These are phyloP conservation scores for Dictyostelium intermedium DNA, from an alignment of 78 protist species.

Conservation along the genomic window DNA sequence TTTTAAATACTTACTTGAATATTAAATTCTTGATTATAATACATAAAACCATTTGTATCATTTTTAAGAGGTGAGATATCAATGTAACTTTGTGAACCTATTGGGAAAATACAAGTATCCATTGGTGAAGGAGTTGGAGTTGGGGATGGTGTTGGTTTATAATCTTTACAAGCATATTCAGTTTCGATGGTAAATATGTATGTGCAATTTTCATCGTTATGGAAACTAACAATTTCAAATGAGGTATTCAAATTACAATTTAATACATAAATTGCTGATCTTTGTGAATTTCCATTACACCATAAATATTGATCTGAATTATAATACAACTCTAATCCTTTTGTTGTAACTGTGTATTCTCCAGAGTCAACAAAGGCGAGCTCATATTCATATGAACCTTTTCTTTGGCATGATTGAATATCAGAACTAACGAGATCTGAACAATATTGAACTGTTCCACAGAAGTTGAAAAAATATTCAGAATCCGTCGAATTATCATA, in stretches of 20 bases:
- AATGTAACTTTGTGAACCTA: not conserved
- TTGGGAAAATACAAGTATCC: not conserved
- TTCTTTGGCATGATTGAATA: not conserved
- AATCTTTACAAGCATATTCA: not conserved
- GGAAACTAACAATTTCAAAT: not conserved
- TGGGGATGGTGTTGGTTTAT: not conserved
- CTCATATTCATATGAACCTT: not conserved
- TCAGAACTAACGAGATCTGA: not conserved
- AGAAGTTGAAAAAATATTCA: not conserved
- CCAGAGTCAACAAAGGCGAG: not conserved
- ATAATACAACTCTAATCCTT: not conserved
- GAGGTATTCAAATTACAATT: not conserved
- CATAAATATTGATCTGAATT: not conserved
- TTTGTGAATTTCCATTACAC: not conserved
- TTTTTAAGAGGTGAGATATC: not conserved
- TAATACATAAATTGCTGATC: not conserved
- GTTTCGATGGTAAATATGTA: not conserved
- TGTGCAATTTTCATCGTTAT: not conserved
- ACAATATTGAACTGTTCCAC: not conserved
- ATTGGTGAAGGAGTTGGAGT: not conserved
- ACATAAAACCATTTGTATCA: not conserved
- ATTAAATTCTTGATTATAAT: not conserved
- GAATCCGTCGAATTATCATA: not conserved
- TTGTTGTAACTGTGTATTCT: not conserved
- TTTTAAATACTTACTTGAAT: not conserved